Evolutionary conservation across 257 asterid species (phyloP), one percentile per base, ranked within the genome.

Genomic region (Rubia yunnanensis): DNA sequence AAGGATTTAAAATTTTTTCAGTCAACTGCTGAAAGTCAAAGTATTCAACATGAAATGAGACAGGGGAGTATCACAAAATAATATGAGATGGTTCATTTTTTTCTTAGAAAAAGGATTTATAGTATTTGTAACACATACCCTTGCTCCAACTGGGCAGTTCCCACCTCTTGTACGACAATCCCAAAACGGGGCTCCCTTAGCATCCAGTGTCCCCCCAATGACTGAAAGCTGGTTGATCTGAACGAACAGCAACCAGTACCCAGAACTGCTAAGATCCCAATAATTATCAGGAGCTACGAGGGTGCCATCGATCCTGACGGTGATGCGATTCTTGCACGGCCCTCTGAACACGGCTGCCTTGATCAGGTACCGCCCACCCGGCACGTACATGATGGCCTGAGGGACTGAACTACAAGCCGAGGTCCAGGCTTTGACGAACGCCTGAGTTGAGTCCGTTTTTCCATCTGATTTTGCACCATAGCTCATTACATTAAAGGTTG

Each of bases 381-480:
- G 96, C 15, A 89, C 87, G 18, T 83, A 80, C 3, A 89, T 80
- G 1, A 78, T 60, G 13, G 89, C 73, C 34, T 88, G 78, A 0
- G 59, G 65, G 52, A 38, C 70, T 0, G 95, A 85, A 71, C 76
- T 73, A 63, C 96, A 86, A 0, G 95, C 95, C 0, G 89, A 80
- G 63, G 50, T 63, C 96, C 96, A 89, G 0, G 95, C 70, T 2
- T 82, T 83, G 28, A 70, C 84, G 76, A 89, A 86, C 1, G 88
- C 79, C 20, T 70, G 58, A 6, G 86, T 87, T 0, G 95, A 82
- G 79, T 89, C 95, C 0, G 88, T 86, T 55, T 46, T 71, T 0
- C 95, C 95, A n/a, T 89, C 89, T 5, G 86, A 81, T 65, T 70
- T 72, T 1, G 94, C 95, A 4, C 95, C 96, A 34, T 39, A 89